Base-by-base conservation (phyloP, 768 basidiomycete genomes). In the Filobasidium wieringae region DNA sequence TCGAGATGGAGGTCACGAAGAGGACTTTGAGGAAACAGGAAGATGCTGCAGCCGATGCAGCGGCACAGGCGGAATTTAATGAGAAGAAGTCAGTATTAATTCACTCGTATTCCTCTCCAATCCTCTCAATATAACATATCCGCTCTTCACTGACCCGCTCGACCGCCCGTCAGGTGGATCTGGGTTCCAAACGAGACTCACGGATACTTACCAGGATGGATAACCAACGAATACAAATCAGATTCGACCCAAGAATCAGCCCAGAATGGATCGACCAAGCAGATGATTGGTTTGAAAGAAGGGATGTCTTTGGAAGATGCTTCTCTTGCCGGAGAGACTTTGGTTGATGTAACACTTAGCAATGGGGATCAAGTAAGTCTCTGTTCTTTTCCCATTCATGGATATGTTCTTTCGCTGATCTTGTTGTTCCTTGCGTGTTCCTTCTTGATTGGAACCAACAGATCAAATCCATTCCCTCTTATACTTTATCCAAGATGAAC, bases 201-300 rank as follows among this genome's bases (percentile, higher is more conserved):
- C 64, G 93, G 93, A 0, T 97, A 96, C 74, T 81, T 93, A 49
- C 86, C 90, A 43, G 92, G 90, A 57, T 93, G 88, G 88, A 86
- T 96, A 26, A 81, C 88, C 59, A 83, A 81, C 17, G 70, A 69
- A 37, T 55, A 47, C 22, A 47, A 47, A 47, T 2, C 43, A 26
- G 43, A 47, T 14, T 12, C 29, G 22, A 47, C 43, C 5, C 43
- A 47, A 22, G 4, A 11, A 4, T 24, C 29, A n/a, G n/a, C n/a
- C n/a, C n/a, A n/a, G n/a, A n/a, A n/a, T n/a, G n/a, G n/a, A n/a
- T n/a, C n/a, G n/a, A n/a, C n/a, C n/a, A n/a, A n/a, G n/a, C n/a
- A n/a, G n/a, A n/a, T n/a, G n/a, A n/a, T n/a, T n/a, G n/a, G n/a
- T n/a, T n/a, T n/a, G n/a, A n/a, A n/a, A n/a, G n/a, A n/a, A n/a